Percentiles rank a stretch among this genome's conserved stretches.
These are phyloP conservation scores for Huntiella abstrusa DNA, from an alignment of 2,329 filamentous ascomycete species.

Conservation along the genomic window DNA sequence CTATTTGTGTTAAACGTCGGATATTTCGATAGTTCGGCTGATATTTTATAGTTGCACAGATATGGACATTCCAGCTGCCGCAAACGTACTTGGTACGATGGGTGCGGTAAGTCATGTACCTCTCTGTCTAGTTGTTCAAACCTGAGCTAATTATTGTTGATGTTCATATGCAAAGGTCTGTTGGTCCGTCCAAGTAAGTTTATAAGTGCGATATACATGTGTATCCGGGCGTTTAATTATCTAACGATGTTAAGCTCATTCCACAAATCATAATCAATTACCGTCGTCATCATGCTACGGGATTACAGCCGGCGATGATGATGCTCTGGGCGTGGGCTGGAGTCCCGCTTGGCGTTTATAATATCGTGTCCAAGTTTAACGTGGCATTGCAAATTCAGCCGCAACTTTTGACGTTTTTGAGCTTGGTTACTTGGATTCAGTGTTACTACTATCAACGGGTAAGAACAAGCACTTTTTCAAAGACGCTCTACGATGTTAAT, in stretches of 20 bases:
- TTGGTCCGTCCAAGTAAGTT: slow-evolving; percentile 42
- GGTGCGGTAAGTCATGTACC: slow-evolving; percentile 28
- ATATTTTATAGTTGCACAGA: neutral
- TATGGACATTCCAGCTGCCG: slow-evolving; percentile 36
- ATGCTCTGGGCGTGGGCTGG: slow-evolving; percentile 51
- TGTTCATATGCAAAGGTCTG: slow-evolving; percentile 23
- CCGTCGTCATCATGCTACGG: slow-evolving; percentile 43
- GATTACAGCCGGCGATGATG: slow-evolving; percentile 53
- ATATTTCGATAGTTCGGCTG: neutral
- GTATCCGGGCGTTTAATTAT: neutral
- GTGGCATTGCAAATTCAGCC: slow-evolving; percentile 24
- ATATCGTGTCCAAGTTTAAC: slow-evolving; percentile 24
- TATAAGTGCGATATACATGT: too few relatives aligned
- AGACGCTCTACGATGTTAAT: neutral
- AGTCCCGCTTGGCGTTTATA: slow-evolving; percentile 40
- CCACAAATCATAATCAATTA: slow-evolving; percentile 54
- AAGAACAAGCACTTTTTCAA: slow-evolving; percentile 12
- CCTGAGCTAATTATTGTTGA: neutral
- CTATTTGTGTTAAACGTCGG: neutral
- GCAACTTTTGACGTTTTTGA: slow-evolving; percentile 25
- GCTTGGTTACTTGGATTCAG: slow-evolving; percentile 25
- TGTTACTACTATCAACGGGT: slow-evolving; percentile 25
- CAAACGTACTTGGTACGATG: slow-evolving; percentile 39
- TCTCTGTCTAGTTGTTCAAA: neutral
- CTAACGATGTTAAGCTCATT: slow-evolving; percentile 29